A percentile compares a stretch with the other conserved stretches of the same genome.
These are phyloP conservation scores for Globisporangium ultimum DNA, from an alignment of 352 stramenopile species.

Conservation along the genomic window DNA sequence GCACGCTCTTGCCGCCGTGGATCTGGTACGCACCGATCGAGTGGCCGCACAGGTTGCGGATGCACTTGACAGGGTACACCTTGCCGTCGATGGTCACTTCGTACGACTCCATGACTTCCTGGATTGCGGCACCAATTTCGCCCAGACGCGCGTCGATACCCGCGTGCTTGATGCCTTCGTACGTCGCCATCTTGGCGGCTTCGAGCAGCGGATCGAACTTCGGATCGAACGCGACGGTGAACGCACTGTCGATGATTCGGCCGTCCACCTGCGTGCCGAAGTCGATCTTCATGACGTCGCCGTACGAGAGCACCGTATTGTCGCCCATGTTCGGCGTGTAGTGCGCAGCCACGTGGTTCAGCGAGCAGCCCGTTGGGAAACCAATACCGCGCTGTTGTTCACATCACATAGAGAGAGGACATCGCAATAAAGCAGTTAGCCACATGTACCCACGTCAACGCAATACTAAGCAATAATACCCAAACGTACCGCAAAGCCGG, in stretches of 20 bases:
- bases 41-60: conserved; percentile 94
- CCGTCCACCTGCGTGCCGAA: conserved; percentile 96
- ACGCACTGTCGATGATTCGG: conserved; percentile 95
- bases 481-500: conserved; percentile 55
- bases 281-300: conserved; percentile 98
- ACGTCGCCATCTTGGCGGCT: conserved; percentile 92
- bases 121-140: conserved; percentile 90
- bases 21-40: conserved; percentile 92
- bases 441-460: not conserved
- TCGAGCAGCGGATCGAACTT: conserved; percentile 92
- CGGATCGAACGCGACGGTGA: conserved; percentile 92
- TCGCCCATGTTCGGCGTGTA: conserved; percentile 97
- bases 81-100: conserved; percentile 92
- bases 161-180: conserved; percentile 89
- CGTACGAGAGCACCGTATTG: conserved; percentile 91
- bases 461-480: not conserved
- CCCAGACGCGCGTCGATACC: conserved; percentile 95
- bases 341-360: conserved; percentile 98
- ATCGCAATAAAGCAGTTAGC: not conserved
- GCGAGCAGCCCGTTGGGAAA: conserved; percentile 91
- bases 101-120: conserved; percentile 95
- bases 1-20: conserved; percentile 89
- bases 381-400: conserved; percentile 4
- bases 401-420: too few species aligned
- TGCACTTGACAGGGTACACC: conserved; percentile 87